Percentiles rank a stretch among this genome's conserved stretches.
phyloP scores from a whole-genome alignment of 306 rosid genomes.

The Vigna radiata region DNA sequence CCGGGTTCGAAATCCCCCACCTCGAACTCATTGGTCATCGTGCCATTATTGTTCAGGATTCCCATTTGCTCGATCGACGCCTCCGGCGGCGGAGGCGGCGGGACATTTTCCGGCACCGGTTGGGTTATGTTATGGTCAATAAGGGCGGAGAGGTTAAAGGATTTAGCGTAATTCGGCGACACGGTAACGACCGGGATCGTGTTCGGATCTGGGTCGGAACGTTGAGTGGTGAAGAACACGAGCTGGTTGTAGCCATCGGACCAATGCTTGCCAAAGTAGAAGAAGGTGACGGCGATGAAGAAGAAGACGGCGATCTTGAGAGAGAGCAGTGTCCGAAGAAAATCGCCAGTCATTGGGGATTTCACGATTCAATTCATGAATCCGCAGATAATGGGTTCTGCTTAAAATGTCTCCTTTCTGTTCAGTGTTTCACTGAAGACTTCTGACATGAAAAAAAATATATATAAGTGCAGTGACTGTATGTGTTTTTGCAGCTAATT shows the following conservation, averaged over 20 bases:
- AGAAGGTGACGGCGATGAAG: conserved; percentile 62
- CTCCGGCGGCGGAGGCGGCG: conserved; percentile 25
- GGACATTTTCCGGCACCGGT: conserved; percentile 32
- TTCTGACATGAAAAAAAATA: neutral
- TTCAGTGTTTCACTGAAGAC: neutral
- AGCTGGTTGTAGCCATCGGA: conserved; percentile 77
- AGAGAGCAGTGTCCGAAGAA: conserved; percentile 44
- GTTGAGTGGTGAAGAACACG: conserved; percentile 64
- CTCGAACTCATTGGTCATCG: conserved; percentile 83
- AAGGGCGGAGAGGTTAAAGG: conserved; percentile 57
- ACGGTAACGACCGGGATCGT: conserved; percentile 53
- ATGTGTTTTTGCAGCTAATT: neutral
- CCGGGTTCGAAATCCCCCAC: conserved; percentile 74
- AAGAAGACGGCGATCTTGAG: conserved; percentile 58
- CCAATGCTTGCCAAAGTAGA: conserved; percentile 82
- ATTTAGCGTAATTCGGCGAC: conserved; percentile 68
- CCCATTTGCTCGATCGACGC: conserved; percentile 61
- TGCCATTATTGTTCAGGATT: conserved; percentile 81
- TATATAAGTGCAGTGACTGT: neutral
- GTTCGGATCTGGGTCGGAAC: conserved; percentile 45
- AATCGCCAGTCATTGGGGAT: conserved; percentile 48
- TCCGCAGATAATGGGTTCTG: neutral
- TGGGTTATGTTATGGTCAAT: conserved; percentile 46
- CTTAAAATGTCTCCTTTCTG: conserved; percentile 2
- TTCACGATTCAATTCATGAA: conserved; percentile 52